These are phyloP conservation scores for Babesia divergens DNA, from an alignment of 169 alveolate genomes.

Conservation along the genomic window DNA sequence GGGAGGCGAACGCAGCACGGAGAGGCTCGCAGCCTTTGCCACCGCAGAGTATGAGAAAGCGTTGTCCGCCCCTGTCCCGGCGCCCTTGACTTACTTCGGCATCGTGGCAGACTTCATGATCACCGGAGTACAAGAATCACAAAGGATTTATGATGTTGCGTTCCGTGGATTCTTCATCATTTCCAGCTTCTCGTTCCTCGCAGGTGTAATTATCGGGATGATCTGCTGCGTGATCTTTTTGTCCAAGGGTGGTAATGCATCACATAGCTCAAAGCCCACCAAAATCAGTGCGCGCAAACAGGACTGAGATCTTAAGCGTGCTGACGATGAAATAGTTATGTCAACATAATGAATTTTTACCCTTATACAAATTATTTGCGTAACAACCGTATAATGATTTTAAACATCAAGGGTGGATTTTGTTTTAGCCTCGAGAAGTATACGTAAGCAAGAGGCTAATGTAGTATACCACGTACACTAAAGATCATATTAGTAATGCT, in stretches of 20 bases:
- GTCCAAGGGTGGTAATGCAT: slow-evolving; percentile 6
- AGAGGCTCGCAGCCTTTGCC: slow-evolving; percentile 65
- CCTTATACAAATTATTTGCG: no score
- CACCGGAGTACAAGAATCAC: slow-evolving; percentile 53
- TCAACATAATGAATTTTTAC: no score
- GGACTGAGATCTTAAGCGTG: background rate
- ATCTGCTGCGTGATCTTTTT: slow-evolving; percentile 7
- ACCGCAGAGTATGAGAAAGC: slow-evolving; percentile 44
- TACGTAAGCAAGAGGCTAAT: background rate
- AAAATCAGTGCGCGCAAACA: slow-evolving; percentile 33
- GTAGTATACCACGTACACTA: no score
- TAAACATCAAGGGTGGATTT: no score
- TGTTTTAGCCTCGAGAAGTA: no score
- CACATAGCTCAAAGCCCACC: background rate
- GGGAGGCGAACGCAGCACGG: slow-evolving; percentile 68
- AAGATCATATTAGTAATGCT: no score
- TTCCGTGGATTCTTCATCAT: slow-evolving; percentile 52
- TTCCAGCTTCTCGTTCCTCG: slow-evolving; percentile 31
- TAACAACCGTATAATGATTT: no score
- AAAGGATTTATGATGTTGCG: slow-evolving; percentile 52
- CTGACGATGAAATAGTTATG: no score
- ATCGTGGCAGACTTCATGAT: slow-evolving; percentile 24
- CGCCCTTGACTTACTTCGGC: slow-evolving; percentile 40
- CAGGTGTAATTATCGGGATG: slow-evolving; percentile 37
- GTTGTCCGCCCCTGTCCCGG: slow-evolving; percentile 39